Evolutionary conservation across 2,329 filamentous ascomycete species (phyloP).

Genomic region (Monilinia polystroma): DNA sequence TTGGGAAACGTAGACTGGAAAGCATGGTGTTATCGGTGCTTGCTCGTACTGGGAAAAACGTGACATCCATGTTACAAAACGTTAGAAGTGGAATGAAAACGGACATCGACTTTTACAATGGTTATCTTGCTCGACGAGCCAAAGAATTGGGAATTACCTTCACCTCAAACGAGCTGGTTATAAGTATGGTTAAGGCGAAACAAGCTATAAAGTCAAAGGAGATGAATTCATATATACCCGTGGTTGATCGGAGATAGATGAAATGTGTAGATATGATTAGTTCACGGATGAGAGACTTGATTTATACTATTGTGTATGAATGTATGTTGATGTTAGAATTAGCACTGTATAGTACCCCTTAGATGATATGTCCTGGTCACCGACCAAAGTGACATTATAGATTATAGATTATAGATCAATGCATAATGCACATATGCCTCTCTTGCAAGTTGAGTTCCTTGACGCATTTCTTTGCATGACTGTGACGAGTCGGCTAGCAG

Average conservation of each 20-base stretch:
- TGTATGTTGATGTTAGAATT: constrained; percentile 22
- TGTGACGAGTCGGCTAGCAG: not conserved
- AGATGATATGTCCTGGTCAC: constrained; percentile 19
- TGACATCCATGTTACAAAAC: constrained; percentile 61
- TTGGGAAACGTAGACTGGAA: constrained; percentile 60
- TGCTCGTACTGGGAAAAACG: constrained; percentile 53
- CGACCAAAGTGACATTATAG: constrained; percentile 9
- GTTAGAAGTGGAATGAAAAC: constrained; percentile 61
- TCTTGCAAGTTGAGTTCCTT: not conserved
- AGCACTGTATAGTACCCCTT: constrained; percentile 21
- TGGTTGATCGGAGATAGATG: constrained; percentile 14
- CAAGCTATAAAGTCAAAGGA: constrained; percentile 39
- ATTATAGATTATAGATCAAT: constrained; percentile 12
- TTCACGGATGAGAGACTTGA: not conserved
- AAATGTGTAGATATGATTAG: not conserved
- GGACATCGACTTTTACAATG: constrained; percentile 83
- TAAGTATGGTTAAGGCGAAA: constrained; percentile 73
- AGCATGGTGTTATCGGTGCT: constrained; percentile 57
- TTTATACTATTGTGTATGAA: constrained; percentile 4
- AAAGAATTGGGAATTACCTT: constrained; percentile 70
- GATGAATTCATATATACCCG: constrained; percentile 36
- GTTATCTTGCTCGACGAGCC: constrained; percentile 77
- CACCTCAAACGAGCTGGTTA: constrained; percentile 69
- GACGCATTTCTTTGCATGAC: not conserved
- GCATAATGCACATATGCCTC: constrained; percentile 9